Evolutionary conservation across 2,329 filamentous ascomycete genomes (phyloP).

Genomic region (Arthrobotrys sinensis): DNA sequence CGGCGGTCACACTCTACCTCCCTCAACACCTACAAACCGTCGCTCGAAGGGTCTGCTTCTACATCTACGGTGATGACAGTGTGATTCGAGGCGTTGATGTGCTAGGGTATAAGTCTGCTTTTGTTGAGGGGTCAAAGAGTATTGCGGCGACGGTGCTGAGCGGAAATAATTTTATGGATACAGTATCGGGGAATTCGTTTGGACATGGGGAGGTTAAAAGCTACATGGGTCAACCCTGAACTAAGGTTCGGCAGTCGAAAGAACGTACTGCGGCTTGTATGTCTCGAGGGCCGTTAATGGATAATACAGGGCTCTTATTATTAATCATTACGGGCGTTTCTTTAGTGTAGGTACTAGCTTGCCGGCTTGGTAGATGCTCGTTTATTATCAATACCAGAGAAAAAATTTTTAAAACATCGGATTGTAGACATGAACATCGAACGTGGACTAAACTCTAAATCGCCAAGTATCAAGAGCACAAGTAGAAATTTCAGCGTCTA

Average conservation of each 20-base stretch:
- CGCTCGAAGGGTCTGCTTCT: slow-evolving; percentile 27
- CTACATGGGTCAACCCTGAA: slow-evolving; percentile 19
- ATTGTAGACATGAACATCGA: too few species aligned
- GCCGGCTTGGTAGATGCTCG: too few species aligned
- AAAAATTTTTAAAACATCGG: too few species aligned
- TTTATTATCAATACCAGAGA: too few species aligned
- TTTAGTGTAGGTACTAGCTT: too few species aligned
- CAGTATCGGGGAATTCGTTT: slow-evolving; percentile 2
- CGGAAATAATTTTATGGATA: not conserved
- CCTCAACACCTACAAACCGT: slow-evolving; percentile 27
- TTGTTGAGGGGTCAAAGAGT: slow-evolving; percentile 5
- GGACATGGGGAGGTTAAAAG: slow-evolving; percentile 11
- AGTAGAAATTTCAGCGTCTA: too few species aligned
- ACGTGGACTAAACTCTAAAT: too few species aligned
- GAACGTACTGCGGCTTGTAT: too few species aligned
- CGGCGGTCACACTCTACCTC: slow-evolving; percentile 27
- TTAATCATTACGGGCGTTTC: too few species aligned
- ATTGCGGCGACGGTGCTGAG: not conserved
- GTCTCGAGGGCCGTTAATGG: too few species aligned
- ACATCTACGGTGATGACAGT: slow-evolving; percentile 33
- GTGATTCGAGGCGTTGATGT: slow-evolving; percentile 13
- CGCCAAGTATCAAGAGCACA: too few species aligned
- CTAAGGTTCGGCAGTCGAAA: not conserved
- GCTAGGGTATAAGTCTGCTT: slow-evolving; percentile 15
- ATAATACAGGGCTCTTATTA: too few species aligned